phyloP scores from a whole-genome alignment of 106 monocot species.

The Dactylorhiza incarnata region DNA sequence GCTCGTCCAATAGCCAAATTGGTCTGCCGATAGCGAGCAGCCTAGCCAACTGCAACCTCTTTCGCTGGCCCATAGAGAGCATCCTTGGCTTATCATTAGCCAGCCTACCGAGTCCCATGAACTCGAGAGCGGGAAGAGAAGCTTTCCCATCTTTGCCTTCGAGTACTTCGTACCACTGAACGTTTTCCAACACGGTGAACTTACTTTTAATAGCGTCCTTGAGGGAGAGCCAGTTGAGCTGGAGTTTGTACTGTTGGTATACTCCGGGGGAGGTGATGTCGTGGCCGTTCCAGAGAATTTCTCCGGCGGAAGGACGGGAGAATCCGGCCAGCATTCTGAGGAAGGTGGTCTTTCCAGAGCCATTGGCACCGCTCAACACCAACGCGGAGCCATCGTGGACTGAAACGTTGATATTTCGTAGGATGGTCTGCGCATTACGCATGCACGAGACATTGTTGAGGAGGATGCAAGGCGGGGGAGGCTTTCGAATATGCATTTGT shows the following conservation, averaged over 20 bases:
- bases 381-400: conserved; percentile 85
- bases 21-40: conserved; percentile 81
- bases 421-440: conserved; percentile 87
- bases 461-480: conserved; percentile 65
- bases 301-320: conserved; percentile 88
- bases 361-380: conserved; percentile 78
- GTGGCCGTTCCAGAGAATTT: conserved; percentile 95
- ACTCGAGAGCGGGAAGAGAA: conserved; percentile 41
- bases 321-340: conserved; percentile 95
- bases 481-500: conserved; percentile 8
- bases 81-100: conserved; percentile 84
- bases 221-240: conserved; percentile 88
- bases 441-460: conserved; percentile 88
- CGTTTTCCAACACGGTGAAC: conserved; percentile 76
- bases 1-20: conserved; percentile 97
- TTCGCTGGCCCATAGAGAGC: conserved; percentile 98
- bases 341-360: conserved; percentile 95
- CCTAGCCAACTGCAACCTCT: conserved; percentile 79
- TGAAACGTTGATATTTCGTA: conserved; percentile 75
- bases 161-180: conserved; percentile 89
- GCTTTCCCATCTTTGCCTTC: conserved; percentile 79
- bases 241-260: conserved; percentile 92
- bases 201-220: conserved; percentile 84
- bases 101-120: conserved; percentile 91
- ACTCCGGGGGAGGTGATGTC: conserved; percentile 75